Evolutionary conservation across 1,284 basidiomycete species (phyloP), one percentile per base, ranked within the genome.

Genomic region (Butyriboletus appendiculatus): DNA sequence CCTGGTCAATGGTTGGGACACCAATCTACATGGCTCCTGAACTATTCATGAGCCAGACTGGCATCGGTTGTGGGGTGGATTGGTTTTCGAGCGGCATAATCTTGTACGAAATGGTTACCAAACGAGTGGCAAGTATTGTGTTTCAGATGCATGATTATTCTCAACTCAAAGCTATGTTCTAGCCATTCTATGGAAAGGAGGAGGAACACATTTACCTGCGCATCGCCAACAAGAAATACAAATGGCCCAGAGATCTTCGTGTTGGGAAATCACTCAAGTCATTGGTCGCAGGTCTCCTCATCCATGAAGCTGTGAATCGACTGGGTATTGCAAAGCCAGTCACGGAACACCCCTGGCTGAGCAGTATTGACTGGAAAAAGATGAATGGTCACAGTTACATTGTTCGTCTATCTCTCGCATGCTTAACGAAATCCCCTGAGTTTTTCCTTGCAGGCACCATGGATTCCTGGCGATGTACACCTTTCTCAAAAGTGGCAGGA

Each of bases 21-120:
- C 78, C 80, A 0, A 76, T 80, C 44, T 94, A 92, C 69, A 82
- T 83, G 59, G 84, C 90, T 1, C 91, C 91, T 4, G 91, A 94
- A 67, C 73, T 83, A 56, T 77, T 82, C 51, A 53, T 58, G 38
- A 51, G 54, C 24, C 74, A 75, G 12, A 75, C 76, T 55, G 79
- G 79, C 65, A 62, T 59, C 1, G 82, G 83, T 3, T 73, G 76
- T 3, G 81, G 84, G 40, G 77, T 90, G 35, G 91, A 93, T 67
- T 90, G 91, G 76, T 94, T 88, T 85, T 79, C 84, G 38, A 81
- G 80, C 38, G 92, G 88, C 1, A 77, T 89, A 26, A 82, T 87
- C 53, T 73, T 94, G 55, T 94, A 82, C 62, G 89, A 93, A 59
- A 86, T 94, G 81, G 73, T 85, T 2, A 85, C 85, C 40, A 79